These are phyloP conservation scores for Leccinum pellstonianum DNA, from an alignment of 768 basidiomycete genomes.

Conservation along the genomic window DNA sequence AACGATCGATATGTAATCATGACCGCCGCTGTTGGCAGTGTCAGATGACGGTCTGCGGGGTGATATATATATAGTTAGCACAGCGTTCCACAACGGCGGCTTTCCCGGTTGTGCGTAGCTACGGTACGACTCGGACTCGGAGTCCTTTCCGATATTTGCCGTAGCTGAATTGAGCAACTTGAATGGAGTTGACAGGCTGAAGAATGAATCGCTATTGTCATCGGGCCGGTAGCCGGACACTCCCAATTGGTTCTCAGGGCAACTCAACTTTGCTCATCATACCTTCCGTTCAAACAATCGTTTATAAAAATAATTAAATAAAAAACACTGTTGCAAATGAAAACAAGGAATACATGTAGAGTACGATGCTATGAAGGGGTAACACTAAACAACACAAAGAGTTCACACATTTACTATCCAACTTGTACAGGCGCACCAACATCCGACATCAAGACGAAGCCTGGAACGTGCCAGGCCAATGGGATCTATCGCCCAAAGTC, in stretches of 20 bases:
- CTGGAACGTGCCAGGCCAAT: slow-evolving; percentile 2
- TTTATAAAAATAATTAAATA: background rate
- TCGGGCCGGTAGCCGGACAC: background rate
- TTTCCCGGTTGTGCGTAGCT: too few relatives aligned
- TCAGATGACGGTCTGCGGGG: background rate
- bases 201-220: background rate
- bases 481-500: slow-evolving; percentile 8
- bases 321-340: background rate
- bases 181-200: background rate
- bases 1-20: background rate
- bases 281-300: background rate
- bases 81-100: background rate
- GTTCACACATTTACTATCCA: slow-evolving; percentile 18
- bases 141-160: background rate
- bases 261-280: background rate
- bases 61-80: slow-evolving; percentile 4
- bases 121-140: background rate
- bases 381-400: slow-evolving; percentile 20
- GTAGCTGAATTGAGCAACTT: background rate
- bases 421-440: background rate
- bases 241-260: background rate
- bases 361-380: slow-evolving; percentile 21
- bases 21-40: background rate
- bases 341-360: slow-evolving; percentile 15
- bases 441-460: slow-evolving; percentile 6